Evolutionary conservation across 805 yeast species (phyloP).

Genomic region (Clavispora vitiphila): DNA sequence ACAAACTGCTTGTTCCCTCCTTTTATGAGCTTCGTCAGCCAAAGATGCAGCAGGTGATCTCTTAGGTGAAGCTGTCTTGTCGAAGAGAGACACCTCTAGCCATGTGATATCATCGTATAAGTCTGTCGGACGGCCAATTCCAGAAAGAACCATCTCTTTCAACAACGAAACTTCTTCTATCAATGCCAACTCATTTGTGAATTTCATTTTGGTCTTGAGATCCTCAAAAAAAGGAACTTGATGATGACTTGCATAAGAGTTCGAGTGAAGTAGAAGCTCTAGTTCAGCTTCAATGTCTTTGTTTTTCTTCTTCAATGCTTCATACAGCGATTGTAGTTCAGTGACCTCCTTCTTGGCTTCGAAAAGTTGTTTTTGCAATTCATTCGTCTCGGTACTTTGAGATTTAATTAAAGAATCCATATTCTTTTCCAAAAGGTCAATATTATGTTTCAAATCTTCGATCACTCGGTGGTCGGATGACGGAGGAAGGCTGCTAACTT

Average conservation of each 20-base stretch:
- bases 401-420: slow-evolving; percentile 28
- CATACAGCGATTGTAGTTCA: slow-evolving; percentile 18
- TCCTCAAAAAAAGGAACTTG: slow-evolving; percentile 23
- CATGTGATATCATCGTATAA: slow-evolving; percentile 14
- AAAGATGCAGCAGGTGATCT: background rate
- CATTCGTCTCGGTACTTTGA: slow-evolving; percentile 21
- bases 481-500: background rate
- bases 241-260: slow-evolving; percentile 8
- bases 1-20: background rate
- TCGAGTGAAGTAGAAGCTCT: slow-evolving; percentile 21
- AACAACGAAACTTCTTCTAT: slow-evolving; percentile 43
- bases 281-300: slow-evolving; percentile 19
- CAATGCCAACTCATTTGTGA: slow-evolving; percentile 29
- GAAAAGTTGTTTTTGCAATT: slow-evolving; percentile 9
- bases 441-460: slow-evolving; percentile 42
- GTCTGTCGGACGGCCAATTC: background rate
- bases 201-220: slow-evolving; percentile 28
- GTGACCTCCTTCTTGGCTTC: slow-evolving; percentile 6
- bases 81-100: slow-evolving; percentile 13
- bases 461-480: slow-evolving; percentile 16
- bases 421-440: slow-evolving; percentile 42
- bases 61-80: too few species aligned
- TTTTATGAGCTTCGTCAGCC: background rate
- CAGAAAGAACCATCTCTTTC: slow-evolving; percentile 24
- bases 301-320: slow-evolving; percentile 17